Percentiles rank a stretch among this genome's conserved stretches.
These are phyloP conservation scores for Fusarium sp. DNA, from an alignment of 2,329 filamentous ascomycete species.

Conservation along the genomic window DNA sequence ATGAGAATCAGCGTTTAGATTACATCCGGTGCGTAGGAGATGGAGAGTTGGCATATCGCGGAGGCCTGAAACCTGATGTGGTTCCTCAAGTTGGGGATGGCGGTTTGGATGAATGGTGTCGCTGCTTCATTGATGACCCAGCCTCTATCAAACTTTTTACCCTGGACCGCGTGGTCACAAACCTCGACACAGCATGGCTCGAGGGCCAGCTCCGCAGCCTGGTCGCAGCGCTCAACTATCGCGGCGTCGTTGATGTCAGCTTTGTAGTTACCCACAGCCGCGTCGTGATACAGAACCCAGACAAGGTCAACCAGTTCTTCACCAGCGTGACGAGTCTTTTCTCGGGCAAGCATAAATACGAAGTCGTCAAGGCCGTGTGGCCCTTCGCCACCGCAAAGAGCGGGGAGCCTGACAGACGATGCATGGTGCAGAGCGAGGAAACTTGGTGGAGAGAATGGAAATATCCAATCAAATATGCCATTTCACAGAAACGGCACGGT, in stretches of 20 bases:
- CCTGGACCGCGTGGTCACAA: constrained; percentile 66
- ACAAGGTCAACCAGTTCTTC: constrained; percentile 68
- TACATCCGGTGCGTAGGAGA: constrained; percentile 65
- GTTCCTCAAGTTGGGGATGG: constrained; percentile 60
- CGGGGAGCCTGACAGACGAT: constrained; percentile 60
- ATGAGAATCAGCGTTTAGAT: constrained; percentile 61
- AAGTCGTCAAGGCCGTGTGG: constrained; percentile 69
- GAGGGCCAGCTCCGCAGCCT: constrained; percentile 67
- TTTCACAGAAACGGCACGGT: constrained; percentile 58
- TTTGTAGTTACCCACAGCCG: constrained; percentile 65
- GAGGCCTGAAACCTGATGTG: constrained; percentile 58
- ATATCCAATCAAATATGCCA: constrained; percentile 58
- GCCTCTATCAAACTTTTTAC: constrained; percentile 63
- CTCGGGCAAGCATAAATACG: constrained; percentile 66
- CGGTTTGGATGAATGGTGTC: constrained; percentile 64
- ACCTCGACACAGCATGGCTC: constrained; percentile 67
- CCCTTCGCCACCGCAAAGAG: constrained; percentile 66
- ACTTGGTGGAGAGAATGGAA: constrained; percentile 65
- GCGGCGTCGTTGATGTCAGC: constrained; percentile 62
- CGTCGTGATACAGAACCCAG: constrained; percentile 65
- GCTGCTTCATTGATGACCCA: constrained; percentile 61
- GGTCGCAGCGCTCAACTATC: constrained; percentile 64
- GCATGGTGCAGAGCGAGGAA: constrained; percentile 68
- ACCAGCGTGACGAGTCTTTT: constrained; percentile 66
- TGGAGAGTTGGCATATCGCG: constrained; percentile 65